phyloP scores from a whole-genome alignment of 768 basidiomycete genomes.

The Russula griseocarnosa region DNA sequence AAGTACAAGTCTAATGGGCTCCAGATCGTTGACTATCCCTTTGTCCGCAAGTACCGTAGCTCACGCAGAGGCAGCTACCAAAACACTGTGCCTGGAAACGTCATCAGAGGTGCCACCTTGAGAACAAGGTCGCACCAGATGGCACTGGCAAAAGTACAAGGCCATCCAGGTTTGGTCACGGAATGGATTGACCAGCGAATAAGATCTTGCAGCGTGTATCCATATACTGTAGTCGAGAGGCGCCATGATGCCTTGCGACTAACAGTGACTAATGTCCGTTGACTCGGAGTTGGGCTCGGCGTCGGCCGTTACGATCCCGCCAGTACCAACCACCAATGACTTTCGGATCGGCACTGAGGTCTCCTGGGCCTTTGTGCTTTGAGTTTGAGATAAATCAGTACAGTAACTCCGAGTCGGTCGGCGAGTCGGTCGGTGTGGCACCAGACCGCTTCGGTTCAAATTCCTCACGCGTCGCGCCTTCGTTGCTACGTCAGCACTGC shows the following conservation, averaged over 20 bases:
- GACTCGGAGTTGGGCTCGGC: no score
- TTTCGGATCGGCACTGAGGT: no score
- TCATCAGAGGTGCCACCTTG: not conserved
- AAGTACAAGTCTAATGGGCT: slow-evolving; percentile 3
- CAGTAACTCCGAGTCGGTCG: no score
- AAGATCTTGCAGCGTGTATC: not conserved
- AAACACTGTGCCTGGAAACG: slow-evolving; percentile 20
- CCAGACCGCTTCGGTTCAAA: no score
- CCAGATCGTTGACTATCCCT: not conserved
- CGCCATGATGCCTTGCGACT: not conserved
- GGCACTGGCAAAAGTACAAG: not conserved
- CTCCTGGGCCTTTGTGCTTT: no score
- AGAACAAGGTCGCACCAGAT: not conserved
- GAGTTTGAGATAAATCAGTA: no score
- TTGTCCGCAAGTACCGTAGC: not conserved
- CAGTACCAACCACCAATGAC: no score
- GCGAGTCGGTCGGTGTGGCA: no score
- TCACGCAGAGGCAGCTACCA: not conserved
- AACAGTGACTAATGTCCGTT: no score
- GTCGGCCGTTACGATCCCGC: no score
- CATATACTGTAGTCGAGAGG: not conserved
- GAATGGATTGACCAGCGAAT: not conserved
- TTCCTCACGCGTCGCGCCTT: no score
- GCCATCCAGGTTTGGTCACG: slow-evolving; percentile 1
- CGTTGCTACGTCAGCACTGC: no score